Conservation (phyloP, 2,329 filamentous ascomycete species). For the Fusarium begoniae region DNA sequence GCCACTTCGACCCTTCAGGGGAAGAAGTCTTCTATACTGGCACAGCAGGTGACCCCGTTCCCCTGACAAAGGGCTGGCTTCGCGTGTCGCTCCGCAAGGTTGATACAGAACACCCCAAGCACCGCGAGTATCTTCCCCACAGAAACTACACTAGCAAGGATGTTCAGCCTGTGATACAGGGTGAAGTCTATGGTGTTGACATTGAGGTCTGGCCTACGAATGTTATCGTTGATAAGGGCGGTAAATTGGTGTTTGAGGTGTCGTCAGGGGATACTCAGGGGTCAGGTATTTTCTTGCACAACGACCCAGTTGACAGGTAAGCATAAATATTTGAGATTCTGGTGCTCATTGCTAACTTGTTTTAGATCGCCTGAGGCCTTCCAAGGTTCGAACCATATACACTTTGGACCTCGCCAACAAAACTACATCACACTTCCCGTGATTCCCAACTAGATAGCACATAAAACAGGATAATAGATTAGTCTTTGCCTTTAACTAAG, state of each 20-base stretch:
- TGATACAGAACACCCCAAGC: constrained; percentile 58
- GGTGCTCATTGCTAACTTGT: background rate
- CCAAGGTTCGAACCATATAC: constrained; percentile 60
- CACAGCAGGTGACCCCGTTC: constrained; percentile 70
- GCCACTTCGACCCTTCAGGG: constrained; percentile 63
- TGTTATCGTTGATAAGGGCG: constrained; percentile 59
- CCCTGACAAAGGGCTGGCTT: constrained; percentile 72
- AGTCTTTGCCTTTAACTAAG: fast-evolving
- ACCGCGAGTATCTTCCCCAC: constrained; percentile 63
- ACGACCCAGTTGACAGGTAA: constrained; percentile 58
- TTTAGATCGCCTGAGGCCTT: constrained; percentile 42
- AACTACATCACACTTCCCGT: constrained; percentile 65
- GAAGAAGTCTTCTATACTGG: constrained; percentile 72
- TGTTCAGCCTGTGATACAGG: constrained; percentile 61
- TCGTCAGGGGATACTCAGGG: constrained; percentile 67
- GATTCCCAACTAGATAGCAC: constrained; percentile 50
- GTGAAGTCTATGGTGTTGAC: constrained; percentile 67
- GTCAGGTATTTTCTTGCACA: constrained; percentile 64
- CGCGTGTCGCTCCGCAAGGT: constrained; percentile 65
- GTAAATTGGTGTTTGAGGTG: constrained; percentile 64
- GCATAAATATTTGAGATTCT: background rate
- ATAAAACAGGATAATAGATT: background rate
- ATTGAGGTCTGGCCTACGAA: constrained; percentile 73
- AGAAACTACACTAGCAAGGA: constrained; percentile 68
- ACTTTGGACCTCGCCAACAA: constrained; percentile 57